Percentiles rank a stretch among this genome's conserved stretches.
Conservation (phyloP, 1,284 basidiomycete species). For the Laetiporus sulphureus region DNA sequence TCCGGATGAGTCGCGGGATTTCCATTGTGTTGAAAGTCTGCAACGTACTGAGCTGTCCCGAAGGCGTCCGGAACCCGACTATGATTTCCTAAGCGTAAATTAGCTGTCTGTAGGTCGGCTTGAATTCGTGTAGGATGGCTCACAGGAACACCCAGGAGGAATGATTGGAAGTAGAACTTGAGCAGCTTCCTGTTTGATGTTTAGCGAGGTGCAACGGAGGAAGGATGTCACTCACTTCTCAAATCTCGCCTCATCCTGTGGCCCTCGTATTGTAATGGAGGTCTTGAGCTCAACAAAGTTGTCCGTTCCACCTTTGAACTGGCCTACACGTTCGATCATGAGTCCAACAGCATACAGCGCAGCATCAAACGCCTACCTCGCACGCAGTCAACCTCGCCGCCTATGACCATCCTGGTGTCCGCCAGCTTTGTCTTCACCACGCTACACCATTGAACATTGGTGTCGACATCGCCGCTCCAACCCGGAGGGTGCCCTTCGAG, state of each 20-base stretch:
- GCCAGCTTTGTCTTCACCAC: constrained; percentile 89
- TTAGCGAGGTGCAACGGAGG: not conserved
- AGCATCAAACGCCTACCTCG: constrained; percentile 41
- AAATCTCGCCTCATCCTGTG: constrained; percentile 69
- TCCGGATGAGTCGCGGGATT: constrained; percentile 69
- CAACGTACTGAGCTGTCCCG: constrained; percentile 57
- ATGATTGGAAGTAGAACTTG: constrained; percentile 96
- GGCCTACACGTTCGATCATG: constrained; percentile 32
- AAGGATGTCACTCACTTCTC: constrained; percentile 58
- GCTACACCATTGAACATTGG: constrained; percentile 94
- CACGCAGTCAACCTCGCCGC: constrained; percentile 95
- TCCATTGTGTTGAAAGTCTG: constrained; percentile 69
- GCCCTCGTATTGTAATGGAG: constrained; percentile 69
- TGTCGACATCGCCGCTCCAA: constrained; percentile 88
- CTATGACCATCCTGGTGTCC: constrained; percentile 75
- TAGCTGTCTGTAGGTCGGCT: constrained; percentile 70
- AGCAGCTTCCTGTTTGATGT: constrained; percentile 73
- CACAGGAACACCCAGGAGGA: constrained; percentile 86
- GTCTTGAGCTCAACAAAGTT: constrained; percentile 92
- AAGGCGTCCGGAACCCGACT: constrained; percentile 86
- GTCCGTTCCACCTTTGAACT: constrained; percentile 51
- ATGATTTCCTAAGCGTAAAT: constrained; percentile 75
- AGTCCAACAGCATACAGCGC: not conserved
- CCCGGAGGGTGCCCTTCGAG: constrained; percentile 34
- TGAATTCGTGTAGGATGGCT: constrained; percentile 83